Evolutionary conservation across 208 protist genomes (phyloP), one percentile per base, ranked within the genome.

Genomic region (Jaenimonas drosophilae): DNA sequence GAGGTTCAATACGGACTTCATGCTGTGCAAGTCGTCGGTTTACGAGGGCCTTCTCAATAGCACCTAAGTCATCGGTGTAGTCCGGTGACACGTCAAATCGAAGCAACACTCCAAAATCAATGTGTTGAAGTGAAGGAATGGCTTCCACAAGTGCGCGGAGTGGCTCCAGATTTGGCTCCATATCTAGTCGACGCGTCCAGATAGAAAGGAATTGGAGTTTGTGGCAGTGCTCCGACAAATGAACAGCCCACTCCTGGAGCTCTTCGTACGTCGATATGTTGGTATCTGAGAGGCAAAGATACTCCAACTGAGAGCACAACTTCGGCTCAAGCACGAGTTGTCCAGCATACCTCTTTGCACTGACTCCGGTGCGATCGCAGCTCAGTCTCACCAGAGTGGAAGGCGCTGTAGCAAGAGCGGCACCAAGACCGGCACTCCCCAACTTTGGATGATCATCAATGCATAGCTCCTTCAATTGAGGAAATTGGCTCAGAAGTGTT

Each of bases 141-240:
- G 54, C 16, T 27, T 56, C 34, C 0, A 66, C 55, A 9, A 81
- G 50, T 20, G 57, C 50, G n/a, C 54, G 26, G 16, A 78, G 44
- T 12, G 21, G 16, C 14, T 49, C 49, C 20, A 83, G 48, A n/a
- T 63, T 25, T 20, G 27, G 43, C 30, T 80, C 50, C 67, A 84
- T 70, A 26, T 66, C 44, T n/a, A 90, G 53, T 3, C 71, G 59
- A 6, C 81, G 68, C 11, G 65, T 49, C 81, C 81, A 90, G 3
- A 90, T 30, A 3, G 70, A 77, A 6, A 90, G 54, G 25, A 40
- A 73, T 20, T 53, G 52, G 17, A 90, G 50, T 0, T 39, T 24
- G 2, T 26, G 29, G 28, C 59, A 24, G 24, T 65, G 38, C 9
- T 21, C 43, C 14, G 23, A n/a, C 20, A 82, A 9, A 33, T 58